A percentile compares a stretch with the other conserved stretches of the same genome.
Conservation (phyloP, 257 asterid species). For the Plantago major region DNA sequence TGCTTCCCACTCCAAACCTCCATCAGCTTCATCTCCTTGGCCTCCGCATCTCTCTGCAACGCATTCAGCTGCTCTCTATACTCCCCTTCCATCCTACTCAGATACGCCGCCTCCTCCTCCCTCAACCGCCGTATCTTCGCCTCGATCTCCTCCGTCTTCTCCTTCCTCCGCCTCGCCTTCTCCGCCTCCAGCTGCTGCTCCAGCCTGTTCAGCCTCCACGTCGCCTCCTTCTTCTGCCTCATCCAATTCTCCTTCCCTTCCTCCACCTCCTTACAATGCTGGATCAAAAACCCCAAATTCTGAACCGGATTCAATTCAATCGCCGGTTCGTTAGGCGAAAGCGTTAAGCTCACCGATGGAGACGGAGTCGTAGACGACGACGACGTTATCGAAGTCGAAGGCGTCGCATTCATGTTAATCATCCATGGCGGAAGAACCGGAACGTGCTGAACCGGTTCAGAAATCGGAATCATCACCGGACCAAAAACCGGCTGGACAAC, state of each 20-base stretch:
- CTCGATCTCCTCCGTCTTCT: conserved; percentile 57
- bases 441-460: conserved; percentile 23
- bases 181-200: conserved; percentile 76
- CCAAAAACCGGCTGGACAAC: conserved; percentile 49
- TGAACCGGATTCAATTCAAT: conserved; percentile 36
- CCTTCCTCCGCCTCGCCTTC: conserved; percentile 58
- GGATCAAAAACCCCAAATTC: conserved; percentile 42
- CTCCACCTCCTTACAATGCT: conserved; percentile 56
- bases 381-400: conserved; percentile 41
- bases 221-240: conserved; percentile 65
- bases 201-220: conserved; percentile 71
- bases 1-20: conserved; percentile 60
- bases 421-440: conserved; percentile 48
- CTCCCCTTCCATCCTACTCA: conserved; percentile 58
- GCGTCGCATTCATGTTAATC: conserved; percentile 28
- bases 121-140: conserved; percentile 42
- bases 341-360: conserved; percentile 62
- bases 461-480: conserved; percentile 26
- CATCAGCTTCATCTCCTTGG: conserved; percentile 61
- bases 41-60: conserved; percentile 63
- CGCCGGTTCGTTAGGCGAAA: conserved; percentile 58
- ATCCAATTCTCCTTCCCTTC: conserved; percentile 64
- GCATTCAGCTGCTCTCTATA: conserved; percentile 52
- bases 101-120: conserved; percentile 50
- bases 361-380: conserved; percentile 46